Percentiles rank a stretch among this genome's conserved stretches.
Evolutionary conservation across 805 yeast species (phyloP).

Genomic region (Brettanomyces sp.): DNA sequence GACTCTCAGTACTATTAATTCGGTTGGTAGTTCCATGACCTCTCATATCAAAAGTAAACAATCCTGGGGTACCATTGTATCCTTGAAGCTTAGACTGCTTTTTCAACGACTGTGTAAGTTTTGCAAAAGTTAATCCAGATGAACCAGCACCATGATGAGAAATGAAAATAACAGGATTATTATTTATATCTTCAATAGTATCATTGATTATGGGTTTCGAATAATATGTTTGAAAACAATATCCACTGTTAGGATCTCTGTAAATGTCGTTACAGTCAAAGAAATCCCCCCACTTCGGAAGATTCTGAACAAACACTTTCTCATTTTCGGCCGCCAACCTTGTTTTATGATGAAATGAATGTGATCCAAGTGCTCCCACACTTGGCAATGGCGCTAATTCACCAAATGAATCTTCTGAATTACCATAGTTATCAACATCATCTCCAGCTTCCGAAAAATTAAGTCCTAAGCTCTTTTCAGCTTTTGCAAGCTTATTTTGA

Average conservation of each 20-base stretch:
- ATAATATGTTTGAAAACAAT: slow-evolving; percentile 46
- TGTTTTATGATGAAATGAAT: background rate
- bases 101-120: slow-evolving; percentile 36
- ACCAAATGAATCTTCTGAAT: slow-evolving; percentile 7
- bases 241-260: slow-evolving; percentile 14
- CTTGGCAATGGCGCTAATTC: slow-evolving; percentile 5
- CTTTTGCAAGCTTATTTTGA: slow-evolving; percentile 14
- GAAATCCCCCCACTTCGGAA: slow-evolving; percentile 14
- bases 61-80: slow-evolving; percentile 40
- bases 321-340: background rate
- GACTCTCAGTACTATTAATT: slow-evolving; percentile 9
- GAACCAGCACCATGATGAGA: slow-evolving; percentile 97
- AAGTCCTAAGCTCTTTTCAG: slow-evolving; percentile 16
- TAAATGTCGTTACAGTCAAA: slow-evolving; percentile 23
- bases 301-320: background rate
- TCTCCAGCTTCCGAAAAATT: slow-evolving; percentile 7
- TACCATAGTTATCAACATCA: slow-evolving; percentile 9
- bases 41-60: slow-evolving; percentile 68
- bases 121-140: slow-evolving; percentile 67
- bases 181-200: slow-evolving; percentile 2
- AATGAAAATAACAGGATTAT: slow-evolving; percentile 47
- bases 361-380: background rate
- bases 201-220: slow-evolving; percentile 33
- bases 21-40: slow-evolving; percentile 64
- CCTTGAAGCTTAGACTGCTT: slow-evolving; percentile 19